These are phyloP conservation scores for Allantophomopsis cytisporea DNA, from an alignment of 2,329 filamentous ascomycete species.

Conservation along the genomic window DNA sequence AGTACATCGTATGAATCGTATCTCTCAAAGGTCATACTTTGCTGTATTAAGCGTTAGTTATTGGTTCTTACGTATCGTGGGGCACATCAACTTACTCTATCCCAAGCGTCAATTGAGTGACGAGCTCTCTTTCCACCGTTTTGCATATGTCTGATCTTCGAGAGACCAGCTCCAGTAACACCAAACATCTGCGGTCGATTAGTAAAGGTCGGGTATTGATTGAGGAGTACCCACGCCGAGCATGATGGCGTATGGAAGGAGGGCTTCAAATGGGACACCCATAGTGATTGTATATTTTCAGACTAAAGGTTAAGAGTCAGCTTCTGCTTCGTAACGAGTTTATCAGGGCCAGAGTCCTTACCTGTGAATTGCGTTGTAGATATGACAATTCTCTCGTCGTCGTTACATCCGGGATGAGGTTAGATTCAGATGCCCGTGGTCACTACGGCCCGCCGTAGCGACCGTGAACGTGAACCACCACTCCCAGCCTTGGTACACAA, in stretches of 20 bases:
- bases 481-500: no score
- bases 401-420: no score
- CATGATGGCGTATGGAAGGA: conserved; percentile 26
- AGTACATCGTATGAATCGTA: not conserved
- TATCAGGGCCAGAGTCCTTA: no score
- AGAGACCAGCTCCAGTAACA: conserved; percentile 22
- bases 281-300: conserved; percentile 13
- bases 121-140: conserved; percentile 24
- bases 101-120: conserved; percentile 25
- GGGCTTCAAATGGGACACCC: conserved; percentile 26
- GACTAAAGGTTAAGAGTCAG: not conserved
- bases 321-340: no score
- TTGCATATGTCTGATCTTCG: conserved; percentile 21
- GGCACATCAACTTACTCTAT: conserved; percentile 18
- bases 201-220: not conserved
- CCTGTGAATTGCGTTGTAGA: no score
- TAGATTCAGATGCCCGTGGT: no score
- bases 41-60: conserved; percentile 15
- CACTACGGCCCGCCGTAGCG: no score
- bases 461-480: no score
- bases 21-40: conserved; percentile 15
- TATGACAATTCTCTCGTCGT: no score
- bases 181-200: conserved; percentile 22
- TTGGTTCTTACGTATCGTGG: not conserved
- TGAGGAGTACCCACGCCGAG: conserved; percentile 17